phyloP scores from a whole-genome alignment of 1,284 basidiomycete genomes.

The Moniliophthora roreri region DNA sequence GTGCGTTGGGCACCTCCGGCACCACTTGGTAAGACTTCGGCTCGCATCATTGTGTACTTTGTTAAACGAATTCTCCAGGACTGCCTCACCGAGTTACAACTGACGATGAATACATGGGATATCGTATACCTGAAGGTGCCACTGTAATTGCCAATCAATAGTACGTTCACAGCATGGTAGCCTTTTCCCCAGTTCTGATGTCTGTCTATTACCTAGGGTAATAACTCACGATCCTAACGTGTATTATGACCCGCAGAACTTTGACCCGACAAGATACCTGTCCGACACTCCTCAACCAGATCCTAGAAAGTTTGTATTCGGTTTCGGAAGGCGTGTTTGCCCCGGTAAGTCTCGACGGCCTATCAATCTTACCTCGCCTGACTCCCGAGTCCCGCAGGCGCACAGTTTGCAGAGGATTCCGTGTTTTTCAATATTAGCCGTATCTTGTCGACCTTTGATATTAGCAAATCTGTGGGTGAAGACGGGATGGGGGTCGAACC shows the following conservation, averaged over 20 bases:
- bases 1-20: too few species aligned
- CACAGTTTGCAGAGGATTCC: not conserved
- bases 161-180: not conserved
- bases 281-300: not conserved
- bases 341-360: too few species aligned
- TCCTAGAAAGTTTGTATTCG: conserved; percentile 8
- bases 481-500: not conserved
- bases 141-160: not conserved
- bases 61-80: too few species aligned
- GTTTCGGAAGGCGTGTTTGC: conserved; percentile 10
- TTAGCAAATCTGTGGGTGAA: not conserved
- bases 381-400: not conserved
- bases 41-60: too few species aligned
- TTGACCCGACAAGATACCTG: too few species aligned
- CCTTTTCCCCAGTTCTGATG: not conserved
- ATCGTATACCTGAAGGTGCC: conserved; percentile 3
- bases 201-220: not conserved
- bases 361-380: too few species aligned
- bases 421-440: not conserved
- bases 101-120: conserved; percentile 2
- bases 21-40: too few species aligned
- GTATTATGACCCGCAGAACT: not conserved
- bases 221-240: not conserved
- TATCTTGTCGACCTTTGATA: not conserved
- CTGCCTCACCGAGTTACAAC: too few species aligned